Base-by-base conservation (phyloP, 2,329 filamentous ascomycete genomes). In the Penicillium sumatraense region DNA sequence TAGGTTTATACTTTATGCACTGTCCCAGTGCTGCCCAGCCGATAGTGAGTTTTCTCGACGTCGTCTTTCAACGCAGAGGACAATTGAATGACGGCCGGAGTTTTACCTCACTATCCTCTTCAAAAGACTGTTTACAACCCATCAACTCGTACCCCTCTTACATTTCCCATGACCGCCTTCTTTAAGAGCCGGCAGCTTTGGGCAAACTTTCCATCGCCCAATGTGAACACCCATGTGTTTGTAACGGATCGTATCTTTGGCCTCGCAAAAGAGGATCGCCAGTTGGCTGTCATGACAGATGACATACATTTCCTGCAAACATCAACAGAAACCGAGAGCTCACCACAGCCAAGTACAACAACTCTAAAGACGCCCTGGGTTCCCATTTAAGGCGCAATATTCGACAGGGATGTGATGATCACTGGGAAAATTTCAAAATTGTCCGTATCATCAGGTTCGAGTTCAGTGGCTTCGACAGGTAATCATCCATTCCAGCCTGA, bases 381-480 rank as follows among this genome's bases (percentile, higher is more conserved):
- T n/a, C n/a, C n/a, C n/a, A n/a, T n/a, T 31, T 10, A 31, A 31
- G 27, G 14, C 27, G 27, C 27, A 31, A 31, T 13, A 31, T 8
- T 31, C 11, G 27, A 13, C 27, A 13, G 14, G 27, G 60, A 44
- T 24, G 58, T 38, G 47, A 59, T 35, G 29, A 56, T 65, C 56
- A 62, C 57, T 14, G 59, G 0, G 61, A 48, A 21, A 54, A 63
- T 20, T 64, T 63, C 29, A 59, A 9, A 9, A 65, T 65, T 1
- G 61, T 64, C 46, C 63, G 61, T 65, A 96, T 96, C 64, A 96
- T 86, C 71, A 95, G 89, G 69, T 93, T 95, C 70, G 95, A 91
- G 73, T 96, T 92, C 56, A 96, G 81, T 13, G 51, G 51, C 31
- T 53, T 53, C 20, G 51, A 21, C 31, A 53, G 35, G 26, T 53